Evolutionary conservation across 345 rosid genomes (phyloP).

Genomic region (Populus alba): DNA sequence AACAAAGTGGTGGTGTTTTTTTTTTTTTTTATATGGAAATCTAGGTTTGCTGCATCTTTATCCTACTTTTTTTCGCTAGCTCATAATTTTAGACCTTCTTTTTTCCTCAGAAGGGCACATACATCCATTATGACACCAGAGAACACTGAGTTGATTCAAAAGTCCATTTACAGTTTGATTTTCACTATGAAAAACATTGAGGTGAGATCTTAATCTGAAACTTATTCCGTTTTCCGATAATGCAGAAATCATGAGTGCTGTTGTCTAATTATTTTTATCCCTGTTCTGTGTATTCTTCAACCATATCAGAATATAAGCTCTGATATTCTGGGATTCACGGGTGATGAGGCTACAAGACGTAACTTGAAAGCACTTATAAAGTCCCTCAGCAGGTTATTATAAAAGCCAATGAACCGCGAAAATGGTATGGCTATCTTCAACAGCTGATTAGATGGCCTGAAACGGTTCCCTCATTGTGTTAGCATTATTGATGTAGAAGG

Average conservation of each 20-base stretch:
- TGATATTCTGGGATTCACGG: constrained; percentile 95
- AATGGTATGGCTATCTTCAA: background rate
- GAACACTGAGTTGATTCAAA: constrained; percentile 79
- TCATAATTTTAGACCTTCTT: background rate
- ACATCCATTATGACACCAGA: constrained; percentile 88
- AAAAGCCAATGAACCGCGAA: constrained; percentile 25
- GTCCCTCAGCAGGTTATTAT: constrained; percentile 90
- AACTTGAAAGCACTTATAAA: constrained; percentile 86
- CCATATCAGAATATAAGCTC: constrained; percentile 85
- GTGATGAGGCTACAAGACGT: constrained; percentile 83
- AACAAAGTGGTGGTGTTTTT: background rate
- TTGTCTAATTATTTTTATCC: background rate
- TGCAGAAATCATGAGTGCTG: background rate
- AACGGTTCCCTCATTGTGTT: background rate
- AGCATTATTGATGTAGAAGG: background rate
- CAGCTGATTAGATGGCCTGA: background rate
- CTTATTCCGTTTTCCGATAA: background rate
- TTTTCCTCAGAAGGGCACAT: constrained; percentile 32
- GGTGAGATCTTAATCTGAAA: constrained; percentile 39
- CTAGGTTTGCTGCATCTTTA: background rate
- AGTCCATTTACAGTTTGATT: constrained; percentile 77
- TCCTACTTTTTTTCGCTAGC: background rate
- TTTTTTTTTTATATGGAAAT: background rate
- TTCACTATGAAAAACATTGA: constrained; percentile 92
- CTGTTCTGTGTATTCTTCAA: background rate